Percentiles rank a stretch among this genome's conserved stretches.
phyloP scores from a whole-genome alignment of 2,329 filamentous ascomycete genomes.

The Onygenales sp. region DNA sequence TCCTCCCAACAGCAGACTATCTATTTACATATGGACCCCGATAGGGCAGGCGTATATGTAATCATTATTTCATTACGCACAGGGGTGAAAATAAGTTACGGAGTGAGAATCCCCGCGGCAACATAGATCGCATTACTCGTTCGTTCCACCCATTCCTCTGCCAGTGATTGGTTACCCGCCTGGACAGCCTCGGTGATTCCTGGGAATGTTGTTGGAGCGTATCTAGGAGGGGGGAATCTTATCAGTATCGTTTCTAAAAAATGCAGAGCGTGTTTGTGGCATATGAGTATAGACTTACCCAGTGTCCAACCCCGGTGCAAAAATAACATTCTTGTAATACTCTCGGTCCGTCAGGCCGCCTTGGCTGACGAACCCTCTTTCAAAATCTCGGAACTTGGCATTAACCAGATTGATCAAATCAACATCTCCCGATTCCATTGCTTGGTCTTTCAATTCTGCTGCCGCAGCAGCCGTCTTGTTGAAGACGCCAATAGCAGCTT shows the following conservation, averaged over 20 bases:
- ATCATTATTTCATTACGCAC: not conserved
- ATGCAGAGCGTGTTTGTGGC: too few relatives aligned
- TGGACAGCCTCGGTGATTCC: constrained; percentile 19
- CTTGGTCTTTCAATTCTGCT: constrained; percentile 3
- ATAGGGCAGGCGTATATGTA: too few relatives aligned
- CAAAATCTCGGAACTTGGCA: constrained; percentile 37
- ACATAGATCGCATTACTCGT: constrained; percentile 15
- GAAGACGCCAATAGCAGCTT: constrained; percentile 28
- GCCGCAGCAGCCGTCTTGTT: constrained; percentile 15
- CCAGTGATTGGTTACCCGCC: constrained; percentile 13
- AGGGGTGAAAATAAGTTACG: not conserved
- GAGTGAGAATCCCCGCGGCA: constrained; percentile 14
- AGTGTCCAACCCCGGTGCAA: constrained; percentile 36
- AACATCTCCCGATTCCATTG: constrained; percentile 5
- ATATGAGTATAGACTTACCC: constrained; percentile 10
- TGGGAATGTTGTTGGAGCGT: constrained; percentile 17
- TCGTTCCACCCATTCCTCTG: constrained; percentile 15
- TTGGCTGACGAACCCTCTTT: constrained; percentile 36
- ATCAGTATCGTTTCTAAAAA: not conserved
- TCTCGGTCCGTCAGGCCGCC: constrained; percentile 37
- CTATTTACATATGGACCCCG: too few relatives aligned
- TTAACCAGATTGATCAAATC: constrained; percentile 26
- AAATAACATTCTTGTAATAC: constrained; percentile 39
- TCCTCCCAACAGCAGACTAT: too few relatives aligned
- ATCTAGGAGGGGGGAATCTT: constrained; percentile 5